These are phyloP conservation scores for Apiotrichum sp. DNA, from an alignment of 1,284 basidiomycete species.

Conservation along the genomic window DNA sequence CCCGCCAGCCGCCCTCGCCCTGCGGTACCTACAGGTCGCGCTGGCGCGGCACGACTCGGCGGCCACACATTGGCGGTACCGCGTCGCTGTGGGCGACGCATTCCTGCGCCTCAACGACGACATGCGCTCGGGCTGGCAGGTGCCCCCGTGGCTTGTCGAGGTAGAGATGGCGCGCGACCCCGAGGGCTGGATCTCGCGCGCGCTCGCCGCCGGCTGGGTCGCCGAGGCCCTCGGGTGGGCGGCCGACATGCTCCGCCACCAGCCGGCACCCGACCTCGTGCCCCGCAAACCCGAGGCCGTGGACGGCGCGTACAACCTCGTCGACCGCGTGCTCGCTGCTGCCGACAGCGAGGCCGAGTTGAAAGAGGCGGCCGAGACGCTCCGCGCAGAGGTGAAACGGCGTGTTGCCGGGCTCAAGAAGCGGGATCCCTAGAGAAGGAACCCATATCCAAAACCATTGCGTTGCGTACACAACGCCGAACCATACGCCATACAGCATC, in stretches of 20 bases:
- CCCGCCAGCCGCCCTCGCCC: constrained; percentile 69
- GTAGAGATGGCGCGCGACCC: constrained; percentile 41
- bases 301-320: constrained; percentile 76
- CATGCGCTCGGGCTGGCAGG: constrained; percentile 29
- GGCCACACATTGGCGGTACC: constrained; percentile 67
- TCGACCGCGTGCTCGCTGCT: constrained; percentile 75
- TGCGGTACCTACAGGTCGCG: constrained; percentile 77
- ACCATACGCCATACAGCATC: no score
- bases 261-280: constrained; percentile 56
- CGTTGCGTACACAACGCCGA: no score
- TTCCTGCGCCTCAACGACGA: constrained; percentile 62
- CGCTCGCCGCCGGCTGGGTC: constrained; percentile 68
- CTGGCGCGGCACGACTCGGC: constrained; percentile 70
- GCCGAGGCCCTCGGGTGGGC: constrained; percentile 69
- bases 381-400: constrained; percentile 25
- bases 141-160: constrained; percentile 76
- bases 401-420: constrained; percentile 21
- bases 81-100: constrained; percentile 67
- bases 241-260: constrained; percentile 61
- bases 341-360: constrained; percentile 53
- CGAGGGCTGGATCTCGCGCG: constrained; percentile 30
- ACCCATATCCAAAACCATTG: no score
- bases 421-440: not conserved
- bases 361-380: constrained; percentile 30
- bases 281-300: constrained; percentile 56